phyloP scores from a whole-genome alignment of 495 filamentous ascomycete genomes.

The Clavariopsis aquatica region DNA sequence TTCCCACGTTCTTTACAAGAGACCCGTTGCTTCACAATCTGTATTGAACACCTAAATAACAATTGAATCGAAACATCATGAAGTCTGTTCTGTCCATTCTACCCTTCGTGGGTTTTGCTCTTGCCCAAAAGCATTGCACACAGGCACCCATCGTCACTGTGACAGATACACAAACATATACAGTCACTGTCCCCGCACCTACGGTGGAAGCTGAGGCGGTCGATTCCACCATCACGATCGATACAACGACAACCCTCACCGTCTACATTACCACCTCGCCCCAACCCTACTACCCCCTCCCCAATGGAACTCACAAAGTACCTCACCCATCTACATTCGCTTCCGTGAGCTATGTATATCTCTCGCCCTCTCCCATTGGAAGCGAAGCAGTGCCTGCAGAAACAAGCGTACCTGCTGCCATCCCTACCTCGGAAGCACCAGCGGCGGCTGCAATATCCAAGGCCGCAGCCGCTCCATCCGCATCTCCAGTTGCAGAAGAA shows the following conservation, averaged over 20 bases:
- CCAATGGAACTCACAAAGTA: conserved; percentile 11
- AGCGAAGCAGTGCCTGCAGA: not conserved
- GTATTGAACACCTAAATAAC: conserved; percentile 19
- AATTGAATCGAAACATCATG: conserved; percentile 23
- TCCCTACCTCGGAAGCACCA: too few relatives aligned
- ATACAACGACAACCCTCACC: conserved; percentile 10
- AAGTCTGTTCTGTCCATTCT: conserved; percentile 21
- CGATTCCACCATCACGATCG: conserved; percentile 3
- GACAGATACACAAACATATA: conserved; percentile 19
- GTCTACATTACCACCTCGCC: conserved; percentile 15
- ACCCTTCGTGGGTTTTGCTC: conserved; percentile 25
- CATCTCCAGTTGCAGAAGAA: not conserved
- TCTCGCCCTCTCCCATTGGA: not conserved
- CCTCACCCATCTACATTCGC: conserved; percentile 1
- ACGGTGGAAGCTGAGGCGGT: not conserved
- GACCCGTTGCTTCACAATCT: not conserved
- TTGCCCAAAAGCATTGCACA: conserved; percentile 10
- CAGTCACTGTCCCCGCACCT: conserved; percentile 9
- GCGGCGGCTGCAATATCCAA: not conserved
- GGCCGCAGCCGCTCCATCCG: not conserved
- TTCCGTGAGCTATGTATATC: not conserved
- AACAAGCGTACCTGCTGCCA: not conserved
- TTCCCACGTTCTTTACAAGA: conserved; percentile 5
- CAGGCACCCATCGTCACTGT: conserved; percentile 10
- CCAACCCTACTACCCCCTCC: conserved; percentile 2